A percentile compares a stretch with the other conserved stretches of the same genome.
These are phyloP conservation scores for Botrytis medusae DNA, from an alignment of 2,329 filamentous ascomycete species.

Conservation along the genomic window DNA sequence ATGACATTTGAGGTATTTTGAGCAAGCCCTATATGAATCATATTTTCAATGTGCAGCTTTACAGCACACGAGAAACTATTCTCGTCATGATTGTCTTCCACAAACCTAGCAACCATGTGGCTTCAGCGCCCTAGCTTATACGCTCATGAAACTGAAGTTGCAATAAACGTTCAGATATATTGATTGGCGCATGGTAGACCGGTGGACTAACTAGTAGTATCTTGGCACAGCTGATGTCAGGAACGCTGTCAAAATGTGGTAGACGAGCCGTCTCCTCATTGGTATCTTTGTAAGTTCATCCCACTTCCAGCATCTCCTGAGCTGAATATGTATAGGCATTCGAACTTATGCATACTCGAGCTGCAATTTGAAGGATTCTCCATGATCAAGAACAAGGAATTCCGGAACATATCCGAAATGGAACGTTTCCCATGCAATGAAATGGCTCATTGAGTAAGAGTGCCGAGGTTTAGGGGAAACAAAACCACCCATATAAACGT, in stretches of 20 bases:
- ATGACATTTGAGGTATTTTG: neutral
- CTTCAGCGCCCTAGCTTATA: slow-evolving; percentile 4
- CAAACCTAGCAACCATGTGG: neutral
- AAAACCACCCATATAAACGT: neutral
- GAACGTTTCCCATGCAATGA: slow-evolving; percentile 1
- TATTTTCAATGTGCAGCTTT: neutral
- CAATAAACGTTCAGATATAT: neutral
- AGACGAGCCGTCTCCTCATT: slow-evolving; percentile 13
- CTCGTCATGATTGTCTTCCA: neutral
- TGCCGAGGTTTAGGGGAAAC: neutral
- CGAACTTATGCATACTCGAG: neutral
- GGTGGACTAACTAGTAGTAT: neutral
- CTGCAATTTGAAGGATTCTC: neutral
- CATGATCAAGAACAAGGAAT: neutral
- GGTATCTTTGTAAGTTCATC: neutral
- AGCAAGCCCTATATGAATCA: neutral
- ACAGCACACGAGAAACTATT: neutral
- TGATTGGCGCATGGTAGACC: neutral
- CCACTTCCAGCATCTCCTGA: neutral
- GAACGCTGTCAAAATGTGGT: slow-evolving; percentile 15
- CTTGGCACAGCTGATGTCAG: slow-evolving; percentile 19
- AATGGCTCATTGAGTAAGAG: neutral
- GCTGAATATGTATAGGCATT: slow-evolving; percentile 4
- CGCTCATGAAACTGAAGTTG: neutral
- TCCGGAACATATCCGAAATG: neutral